Evolutionary conservation across 2,329 filamentous ascomycete genomes (phyloP), one percentile per base, ranked within the genome.

Genomic region (Stagonosporopsis cucurbitacearum): DNA sequence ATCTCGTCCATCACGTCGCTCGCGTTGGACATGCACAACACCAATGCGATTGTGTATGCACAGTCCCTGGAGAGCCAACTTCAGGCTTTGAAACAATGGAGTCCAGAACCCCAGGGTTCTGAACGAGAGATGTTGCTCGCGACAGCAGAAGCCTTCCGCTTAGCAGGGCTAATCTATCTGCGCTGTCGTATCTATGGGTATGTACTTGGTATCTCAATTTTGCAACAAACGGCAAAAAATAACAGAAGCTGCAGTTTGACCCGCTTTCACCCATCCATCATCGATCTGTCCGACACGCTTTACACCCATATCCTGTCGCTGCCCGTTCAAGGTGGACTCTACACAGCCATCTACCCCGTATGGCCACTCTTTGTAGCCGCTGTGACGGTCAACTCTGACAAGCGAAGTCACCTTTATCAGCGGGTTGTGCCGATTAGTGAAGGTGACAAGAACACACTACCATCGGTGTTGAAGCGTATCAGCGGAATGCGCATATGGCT

Each of bases 351-450:
- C 36, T 72, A 73, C 30, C 70, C 71, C 6, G 57, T 72, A 3
- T 73, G 70, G 71, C 70, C 70, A 13, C 52, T 73, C 11, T 73
- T 72, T 51, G 44, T 72, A n/a, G 70, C 71, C 20, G 66, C 69
- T 11, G 67, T 73, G 6, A 72, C 70, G 5, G 60, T 62, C n/a
- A 69, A 67, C 47, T 62, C 67, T 4, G 71, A 72, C 12, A 71
- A 68, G 49, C 68, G 71, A 17, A 70, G 72, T 40, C 54, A 54
- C 37, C 55, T 73, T 15, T 73, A 70, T 53, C 68, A 70, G 32
- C 66, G 65, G 17, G 70, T 70, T 4, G 70, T 69, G 4, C 66
- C 70, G 0, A 70, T 72, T 20, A 62, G 69, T 15, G 70, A 73
- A 28, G 69, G 69, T 25, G 70, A 72, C 36, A 72, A 69, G 56